phyloP scores from a whole-genome alignment of 345 rosid genomes.

The Citrus hindsii region DNA sequence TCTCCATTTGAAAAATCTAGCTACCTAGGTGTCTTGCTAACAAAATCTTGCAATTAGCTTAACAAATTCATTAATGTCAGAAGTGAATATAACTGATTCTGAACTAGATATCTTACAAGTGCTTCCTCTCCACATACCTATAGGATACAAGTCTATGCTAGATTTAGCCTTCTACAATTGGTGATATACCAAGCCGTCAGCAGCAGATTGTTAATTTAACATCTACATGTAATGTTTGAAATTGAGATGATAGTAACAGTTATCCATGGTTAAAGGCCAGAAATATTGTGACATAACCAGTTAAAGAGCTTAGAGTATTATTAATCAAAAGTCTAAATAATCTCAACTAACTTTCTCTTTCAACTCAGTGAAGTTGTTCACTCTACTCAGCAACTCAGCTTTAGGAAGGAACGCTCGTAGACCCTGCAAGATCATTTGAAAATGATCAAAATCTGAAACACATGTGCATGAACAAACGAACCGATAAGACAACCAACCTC shows the following conservation, averaged over 20 bases:
- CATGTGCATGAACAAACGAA: neutral
- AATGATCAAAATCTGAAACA: slow-evolving; percentile 3
- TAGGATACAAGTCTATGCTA: neutral
- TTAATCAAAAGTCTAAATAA: neutral
- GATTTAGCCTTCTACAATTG: neutral
- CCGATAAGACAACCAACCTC: slow-evolving; percentile 48
- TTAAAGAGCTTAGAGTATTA: slow-evolving; percentile 2
- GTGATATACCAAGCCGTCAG: neutral
- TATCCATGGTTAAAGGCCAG: neutral
- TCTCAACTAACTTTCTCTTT: slow-evolving; percentile 71
- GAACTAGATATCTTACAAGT: neutral
- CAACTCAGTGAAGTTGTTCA: slow-evolving; percentile 74
- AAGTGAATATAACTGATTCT: neutral
- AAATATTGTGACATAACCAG: neutral
- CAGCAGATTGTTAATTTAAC: slow-evolving; percentile 1
- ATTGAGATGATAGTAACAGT: neutral
- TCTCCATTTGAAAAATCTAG: neutral
- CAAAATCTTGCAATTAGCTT: neutral
- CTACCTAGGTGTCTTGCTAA: neutral
- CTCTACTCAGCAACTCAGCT: slow-evolving; percentile 68
- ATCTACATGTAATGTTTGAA: neutral
- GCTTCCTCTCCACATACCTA: neutral
- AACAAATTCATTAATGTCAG: neutral
- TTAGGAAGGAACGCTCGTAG: slow-evolving; percentile 86
- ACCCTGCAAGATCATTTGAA: slow-evolving; percentile 50